Base-by-base conservation (phyloP, 768 basidiomycete genomes). In the Amanita brunnescens region DNA sequence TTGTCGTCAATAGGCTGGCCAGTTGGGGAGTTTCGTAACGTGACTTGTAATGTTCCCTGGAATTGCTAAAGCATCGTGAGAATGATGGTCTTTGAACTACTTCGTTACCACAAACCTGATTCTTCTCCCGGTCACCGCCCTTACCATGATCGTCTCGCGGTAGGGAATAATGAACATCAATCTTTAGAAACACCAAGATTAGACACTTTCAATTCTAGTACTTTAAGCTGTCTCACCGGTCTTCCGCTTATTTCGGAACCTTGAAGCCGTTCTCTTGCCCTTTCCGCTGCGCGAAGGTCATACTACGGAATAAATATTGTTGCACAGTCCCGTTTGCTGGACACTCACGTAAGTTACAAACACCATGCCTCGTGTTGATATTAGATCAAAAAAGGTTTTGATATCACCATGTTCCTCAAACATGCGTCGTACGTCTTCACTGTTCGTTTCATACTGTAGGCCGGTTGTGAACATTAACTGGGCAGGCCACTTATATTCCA, bases 101-200 rank as follows among this genome's bases (percentile, higher is more conserved):
- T n/a, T 16, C 14, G 23, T 47, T 6, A 34, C 30, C 18, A 56
- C 63, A 66, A 61, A 86, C 91, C 69, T 94, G 91, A 63, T 89
- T 91, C 67, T 85, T 93, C 47, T 94, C 92, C 42, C 74, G 69
- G 42, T 84, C 75, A 55, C 76, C 81, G 49, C 78, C 79, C 60
- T 76, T 77, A 58, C 73, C 67, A 55, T 87, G 81, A 50, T 96
- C 90, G 58, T 89, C 90, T 55, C 90, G 83, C 9, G 96, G 96
- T 24, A 98, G 71, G 23, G 92, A 95, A 71, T 93, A 99, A 65
- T 99, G 96, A 0, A 99, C 94, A 70, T 99, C 96, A 64, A 98
- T 98, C 95, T 96, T 62, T 38, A 53, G 26, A 7, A 29, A 29
- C 46, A 58, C 50, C 42, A 26, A 42, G 14, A 13, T 52, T 64